Evolutionary conservation across 768 basidiomycete species (phyloP).

Genomic region (Suillus discolor): DNA sequence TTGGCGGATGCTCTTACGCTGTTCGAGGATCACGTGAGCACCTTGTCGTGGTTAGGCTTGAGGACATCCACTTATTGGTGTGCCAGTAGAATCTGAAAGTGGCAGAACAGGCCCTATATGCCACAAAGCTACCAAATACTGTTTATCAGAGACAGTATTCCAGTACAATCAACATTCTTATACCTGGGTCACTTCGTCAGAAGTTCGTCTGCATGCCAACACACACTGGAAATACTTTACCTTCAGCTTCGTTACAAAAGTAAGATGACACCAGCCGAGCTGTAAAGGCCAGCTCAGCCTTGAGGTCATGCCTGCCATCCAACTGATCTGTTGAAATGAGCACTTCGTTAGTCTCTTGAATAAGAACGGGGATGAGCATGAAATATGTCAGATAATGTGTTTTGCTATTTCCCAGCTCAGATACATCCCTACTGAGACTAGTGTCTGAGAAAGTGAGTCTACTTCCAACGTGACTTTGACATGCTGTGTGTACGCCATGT

Average conservation of each 20-base stretch:
- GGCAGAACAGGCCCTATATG: slow-evolving; percentile 74
- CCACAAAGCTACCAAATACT: slow-evolving; percentile 69
- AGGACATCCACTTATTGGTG: slow-evolving; percentile 19
- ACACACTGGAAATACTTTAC: slow-evolving; percentile 44
- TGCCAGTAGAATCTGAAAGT: slow-evolving; percentile 68
- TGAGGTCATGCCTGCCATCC: slow-evolving; percentile 30
- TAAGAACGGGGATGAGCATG: slow-evolving; percentile 46
- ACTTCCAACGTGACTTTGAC: not conserved
- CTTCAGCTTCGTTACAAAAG: slow-evolving; percentile 39
- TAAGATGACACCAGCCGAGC: slow-evolving; percentile 37
- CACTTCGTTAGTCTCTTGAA: slow-evolving; percentile 54
- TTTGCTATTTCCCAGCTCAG: not conserved
- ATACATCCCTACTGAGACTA: not conserved
- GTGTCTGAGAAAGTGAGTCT: not conserved
- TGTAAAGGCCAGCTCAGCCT: slow-evolving; percentile 49
- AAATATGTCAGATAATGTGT: not conserved
- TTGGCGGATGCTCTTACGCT: slow-evolving; percentile 85
- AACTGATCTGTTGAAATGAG: slow-evolving; percentile 43
- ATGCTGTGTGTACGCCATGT: not conserved
- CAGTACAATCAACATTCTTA: slow-evolving; percentile 75
- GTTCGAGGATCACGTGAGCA: slow-evolving; percentile 74
- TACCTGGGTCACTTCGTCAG: slow-evolving; percentile 42
- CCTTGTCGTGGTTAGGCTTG: not conserved
- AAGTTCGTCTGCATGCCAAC: slow-evolving; percentile 18
- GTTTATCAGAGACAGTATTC: slow-evolving; percentile 62